Base-by-base conservation (phyloP, 768 basidiomycete species). In the Tulasnella sp. region DNA sequence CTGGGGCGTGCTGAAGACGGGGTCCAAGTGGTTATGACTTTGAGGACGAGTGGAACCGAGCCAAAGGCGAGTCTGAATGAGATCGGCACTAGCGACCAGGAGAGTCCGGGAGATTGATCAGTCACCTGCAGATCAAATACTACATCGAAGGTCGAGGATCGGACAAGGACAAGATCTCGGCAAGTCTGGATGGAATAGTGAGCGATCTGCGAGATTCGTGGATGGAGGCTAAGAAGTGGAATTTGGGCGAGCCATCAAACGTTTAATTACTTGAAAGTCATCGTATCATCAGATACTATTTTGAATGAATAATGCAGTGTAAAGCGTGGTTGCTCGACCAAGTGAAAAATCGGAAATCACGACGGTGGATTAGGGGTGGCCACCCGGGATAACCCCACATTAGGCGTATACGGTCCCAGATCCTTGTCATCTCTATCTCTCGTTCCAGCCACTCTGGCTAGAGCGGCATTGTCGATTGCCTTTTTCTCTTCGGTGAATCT, bases 41-140 rank as follows among this genome's bases (percentile, higher is more conserved):
- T 28, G 81, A 93, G 95, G 78, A 96, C 95, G 41, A 95, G 94
- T 83, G 96, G 96, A 28, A 97, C 96, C 20, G 95, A 96, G 83
- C 95, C 95, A 0, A 96, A 96, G 90, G 94, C 93, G 41, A 40
- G 82, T 50, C 40, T 22, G 20, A 18, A 28, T 72, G n/a, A 14
- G 11, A 76, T 34, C 42, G 73, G 28, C 80, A 44, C 20, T 16
- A 37, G 41, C 11, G 9, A 28, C 48, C 20, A 37, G 37, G 37
- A 37, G 37, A 37, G 37, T 37, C 37, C 6, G 37, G 37, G 37
- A 6, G 2, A 37, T 37, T 37, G 37, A 37, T 69, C 28, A 31
- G 5, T 50, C 14, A 1, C 11, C 14, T 44, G 11, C 77, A 89
- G 93, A 94, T 96, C 86, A 97, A 97, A 84, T 95, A 93, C 85